Evolutionary conservation across 2,329 filamentous ascomycete genomes (phyloP).

Genomic region (Trichoderma koningiopsis): DNA sequence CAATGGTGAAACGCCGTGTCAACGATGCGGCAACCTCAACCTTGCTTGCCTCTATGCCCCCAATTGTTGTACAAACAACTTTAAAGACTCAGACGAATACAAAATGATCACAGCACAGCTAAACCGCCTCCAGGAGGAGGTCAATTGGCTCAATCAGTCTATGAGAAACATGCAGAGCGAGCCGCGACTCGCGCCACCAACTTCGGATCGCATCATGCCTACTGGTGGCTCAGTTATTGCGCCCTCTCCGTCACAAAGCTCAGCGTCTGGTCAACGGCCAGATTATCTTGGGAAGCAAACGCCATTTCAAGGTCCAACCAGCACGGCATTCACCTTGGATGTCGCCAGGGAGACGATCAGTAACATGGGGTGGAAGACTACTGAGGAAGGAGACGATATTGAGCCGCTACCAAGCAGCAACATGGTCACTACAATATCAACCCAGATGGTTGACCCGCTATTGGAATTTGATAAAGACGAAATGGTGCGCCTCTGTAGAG

Average conservation of each 20-base stretch:
- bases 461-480: conserved; percentile 79
- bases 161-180: conserved; percentile 68
- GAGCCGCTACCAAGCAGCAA: conserved; percentile 38
- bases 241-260: conserved; percentile 48
- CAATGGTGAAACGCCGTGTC: conserved; percentile 69
- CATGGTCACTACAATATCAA: conserved; percentile 31
- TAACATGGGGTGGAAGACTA: conserved; percentile 80
- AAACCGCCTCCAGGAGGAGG: conserved; percentile 76
- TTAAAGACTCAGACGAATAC: conserved; percentile 93
- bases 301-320: conserved; percentile 82
- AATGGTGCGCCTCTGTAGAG: conserved; percentile 72
- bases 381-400: conserved; percentile 65
- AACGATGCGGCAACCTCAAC: conserved; percentile 69
- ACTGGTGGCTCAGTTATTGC: conserved; percentile 39
- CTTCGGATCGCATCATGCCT: conserved; percentile 38
- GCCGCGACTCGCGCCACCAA: conserved; percentile 44
- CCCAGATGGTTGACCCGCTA: conserved; percentile 67
- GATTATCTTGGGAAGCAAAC: conserved; percentile 58
- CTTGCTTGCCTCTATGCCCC: conserved; percentile 66
- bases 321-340: conserved; percentile 80
- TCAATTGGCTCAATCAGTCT: conserved; percentile 73
- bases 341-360: conserved; percentile 85
- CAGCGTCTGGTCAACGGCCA: conserved; percentile 42
- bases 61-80: conserved; percentile 71
- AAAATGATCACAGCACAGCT: conserved; percentile 78